Percentiles rank a stretch among this genome's conserved stretches.
phyloP scores from a whole-genome alignment of 345 rosid genomes.

The Raphanus sativus region DNA sequence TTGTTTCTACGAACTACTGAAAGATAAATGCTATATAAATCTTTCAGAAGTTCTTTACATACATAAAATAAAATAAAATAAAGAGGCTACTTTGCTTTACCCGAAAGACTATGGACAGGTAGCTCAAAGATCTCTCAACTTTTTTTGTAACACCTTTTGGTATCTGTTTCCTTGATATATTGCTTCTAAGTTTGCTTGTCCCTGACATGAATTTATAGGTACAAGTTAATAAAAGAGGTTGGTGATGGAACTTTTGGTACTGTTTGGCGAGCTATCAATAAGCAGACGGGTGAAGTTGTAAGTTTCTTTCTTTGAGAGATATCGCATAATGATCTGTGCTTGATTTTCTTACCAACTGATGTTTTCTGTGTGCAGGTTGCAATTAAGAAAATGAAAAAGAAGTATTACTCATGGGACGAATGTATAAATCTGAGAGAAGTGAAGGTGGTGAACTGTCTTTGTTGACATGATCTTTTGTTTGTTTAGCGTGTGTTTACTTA shows the following conservation, averaged over 20 bases:
- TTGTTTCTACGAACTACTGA: conserved; percentile 37
- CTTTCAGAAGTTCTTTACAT: conserved; percentile 44
- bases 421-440: conserved; percentile 93
- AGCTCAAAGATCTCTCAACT: conserved; percentile 13
- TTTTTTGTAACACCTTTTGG: background rate
- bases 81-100: conserved; percentile 51
- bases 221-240: conserved; percentile 90
- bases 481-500: background rate
- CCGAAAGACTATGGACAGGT: conserved; percentile 83
- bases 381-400: conserved; percentile 95
- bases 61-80: conserved; percentile 42
- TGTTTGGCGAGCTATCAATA: conserved; percentile 90
- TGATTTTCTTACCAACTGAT: background rate
- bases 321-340: conserved; percentile 1
- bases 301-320: conserved; percentile 33
- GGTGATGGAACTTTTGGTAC: conserved; percentile 98
- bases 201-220: conserved; percentile 44
- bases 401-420: conserved; percentile 92
- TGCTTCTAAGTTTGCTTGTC: conserved; percentile 5
- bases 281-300: conserved; percentile 93
- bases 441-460: conserved; percentile 52
- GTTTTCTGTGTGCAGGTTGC: conserved; percentile 63
- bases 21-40: conserved; percentile 49
- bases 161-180: background rate
- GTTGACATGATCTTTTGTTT: background rate